Conservation (phyloP, 768 basidiomycete genomes). For the Leucosporidium yakuticum region DNA sequence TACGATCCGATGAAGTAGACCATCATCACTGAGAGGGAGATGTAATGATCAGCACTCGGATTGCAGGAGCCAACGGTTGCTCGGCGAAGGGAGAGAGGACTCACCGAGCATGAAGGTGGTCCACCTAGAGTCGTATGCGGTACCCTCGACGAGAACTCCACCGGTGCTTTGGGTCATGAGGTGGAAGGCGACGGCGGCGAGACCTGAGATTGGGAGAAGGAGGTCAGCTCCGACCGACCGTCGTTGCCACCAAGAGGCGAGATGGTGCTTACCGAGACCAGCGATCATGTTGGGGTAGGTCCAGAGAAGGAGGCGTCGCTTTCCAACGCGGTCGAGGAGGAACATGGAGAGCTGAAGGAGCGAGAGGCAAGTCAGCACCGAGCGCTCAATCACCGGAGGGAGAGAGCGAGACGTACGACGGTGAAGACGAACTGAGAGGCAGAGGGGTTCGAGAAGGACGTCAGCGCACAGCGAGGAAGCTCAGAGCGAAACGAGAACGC, state of each 20-base stretch:
- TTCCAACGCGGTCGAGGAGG: neutral
- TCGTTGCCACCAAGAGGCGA: too few relatives aligned
- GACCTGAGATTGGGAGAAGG: neutral
- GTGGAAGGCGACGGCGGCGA: neutral
- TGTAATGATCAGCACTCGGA: neutral
- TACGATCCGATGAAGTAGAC: neutral
- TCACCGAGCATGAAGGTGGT: neutral
- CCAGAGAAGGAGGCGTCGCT: neutral
- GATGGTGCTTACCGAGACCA: neutral
- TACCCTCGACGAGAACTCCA: neutral
- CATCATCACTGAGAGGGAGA: neutral
- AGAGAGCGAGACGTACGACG: neutral
- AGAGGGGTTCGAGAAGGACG: neutral
- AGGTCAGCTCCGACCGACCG: too few relatives aligned
- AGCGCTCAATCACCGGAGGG: neutral
- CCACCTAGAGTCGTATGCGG: neutral
- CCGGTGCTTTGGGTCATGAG: neutral
- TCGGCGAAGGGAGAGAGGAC: neutral
- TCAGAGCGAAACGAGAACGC: neutral
- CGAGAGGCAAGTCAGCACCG: neutral
- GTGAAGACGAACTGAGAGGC: neutral
- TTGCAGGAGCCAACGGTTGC: too few relatives aligned
- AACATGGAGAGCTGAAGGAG: neutral
- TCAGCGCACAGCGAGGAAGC: too few relatives aligned
- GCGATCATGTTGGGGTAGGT: neutral